These are phyloP conservation scores for Teratosphaeria gauchensis DNA, from an alignment of 2,329 filamentous ascomycete species.

Conservation along the genomic window DNA sequence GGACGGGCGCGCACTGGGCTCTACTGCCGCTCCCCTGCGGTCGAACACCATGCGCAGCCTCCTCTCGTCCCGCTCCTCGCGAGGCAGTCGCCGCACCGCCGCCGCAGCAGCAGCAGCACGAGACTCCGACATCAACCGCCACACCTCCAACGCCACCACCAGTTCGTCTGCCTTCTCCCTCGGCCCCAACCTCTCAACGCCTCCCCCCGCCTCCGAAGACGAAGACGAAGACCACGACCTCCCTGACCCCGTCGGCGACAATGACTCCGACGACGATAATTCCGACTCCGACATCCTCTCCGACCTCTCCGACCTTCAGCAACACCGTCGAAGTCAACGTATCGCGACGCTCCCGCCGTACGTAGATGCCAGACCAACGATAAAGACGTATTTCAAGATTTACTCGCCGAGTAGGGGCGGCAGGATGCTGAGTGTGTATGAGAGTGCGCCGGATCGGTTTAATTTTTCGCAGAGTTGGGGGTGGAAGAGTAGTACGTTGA, in stretches of 20 bases:
- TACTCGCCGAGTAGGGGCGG: conserved; percentile 51
- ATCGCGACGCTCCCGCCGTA: conserved; percentile 44
- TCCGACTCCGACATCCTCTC: not conserved
- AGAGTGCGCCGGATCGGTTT: conserved; percentile 48
- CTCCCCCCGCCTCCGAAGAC: conserved; percentile 18
- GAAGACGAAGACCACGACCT: conserved; percentile 14
- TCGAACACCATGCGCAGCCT: conserved; percentile 17
- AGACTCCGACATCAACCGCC: not conserved
- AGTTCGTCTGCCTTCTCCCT: not conserved
- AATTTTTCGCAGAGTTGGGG: conserved; percentile 54
- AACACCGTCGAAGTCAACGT: conserved; percentile 14
- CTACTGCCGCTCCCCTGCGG: not conserved
- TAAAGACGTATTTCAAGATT: conserved; percentile 54
- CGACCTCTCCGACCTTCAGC: not conserved
- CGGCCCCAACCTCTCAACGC: not conserved
- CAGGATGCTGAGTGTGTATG: conserved; percentile 49
- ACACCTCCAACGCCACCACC: conserved; percentile 3
- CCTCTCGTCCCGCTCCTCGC: conserved; percentile 8
- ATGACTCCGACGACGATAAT: too few relatives aligned
- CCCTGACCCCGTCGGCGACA: not conserved
- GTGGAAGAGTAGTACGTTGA: conserved; percentile 51
- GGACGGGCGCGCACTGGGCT: conserved; percentile 2
- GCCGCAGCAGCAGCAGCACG: not conserved
- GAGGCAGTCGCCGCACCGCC: not conserved
- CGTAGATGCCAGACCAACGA: conserved; percentile 46